These are phyloP conservation scores for Cryomyces minteri DNA, from an alignment of 495 filamentous ascomycete genomes.

Conservation along the genomic window DNA sequence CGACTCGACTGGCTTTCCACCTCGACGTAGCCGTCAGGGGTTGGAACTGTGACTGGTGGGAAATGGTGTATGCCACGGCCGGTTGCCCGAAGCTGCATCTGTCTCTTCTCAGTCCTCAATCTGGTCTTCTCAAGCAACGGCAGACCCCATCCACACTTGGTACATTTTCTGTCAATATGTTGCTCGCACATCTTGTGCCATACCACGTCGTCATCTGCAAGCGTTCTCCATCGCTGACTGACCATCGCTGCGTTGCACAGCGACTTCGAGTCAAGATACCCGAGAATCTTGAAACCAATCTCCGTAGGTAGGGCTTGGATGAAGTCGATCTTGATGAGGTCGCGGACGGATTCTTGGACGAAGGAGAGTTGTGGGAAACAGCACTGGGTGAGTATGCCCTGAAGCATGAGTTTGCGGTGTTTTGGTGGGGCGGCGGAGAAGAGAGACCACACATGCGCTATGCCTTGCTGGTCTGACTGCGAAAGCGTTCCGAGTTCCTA, in stretches of 20 bases:
- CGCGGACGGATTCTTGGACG: constrained; percentile 67
- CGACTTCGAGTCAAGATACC: constrained; percentile 85
- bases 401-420: constrained; percentile 85
- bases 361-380: constrained; percentile 95
- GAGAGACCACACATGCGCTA: constrained; percentile 89
- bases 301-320: constrained; percentile 74
- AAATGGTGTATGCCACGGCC: constrained; percentile 31
- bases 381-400: constrained; percentile 85
- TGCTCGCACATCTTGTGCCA: constrained; percentile 99
- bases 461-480: constrained; percentile 73
- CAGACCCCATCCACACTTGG: constrained; percentile 90
- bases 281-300: constrained; percentile 82
- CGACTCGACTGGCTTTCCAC: neutral
- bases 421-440: constrained; percentile 92
- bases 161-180: constrained; percentile 91
- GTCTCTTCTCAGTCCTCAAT: constrained; percentile 69
- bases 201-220: constrained; percentile 93
- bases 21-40: constrained; percentile 16
- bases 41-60: constrained; percentile 32
- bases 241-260: constrained; percentile 95
- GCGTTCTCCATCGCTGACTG: constrained; percentile 62
- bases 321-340: constrained; percentile 93
- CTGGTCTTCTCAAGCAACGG: constrained; percentile 77
- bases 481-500: constrained; percentile 71
- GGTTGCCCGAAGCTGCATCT: constrained; percentile 56